A percentile compares a stretch with the other conserved stretches of the same genome.
These are phyloP conservation scores for Ceriops tagal DNA, from an alignment of 345 rosid genomes.

Conservation along the genomic window DNA sequence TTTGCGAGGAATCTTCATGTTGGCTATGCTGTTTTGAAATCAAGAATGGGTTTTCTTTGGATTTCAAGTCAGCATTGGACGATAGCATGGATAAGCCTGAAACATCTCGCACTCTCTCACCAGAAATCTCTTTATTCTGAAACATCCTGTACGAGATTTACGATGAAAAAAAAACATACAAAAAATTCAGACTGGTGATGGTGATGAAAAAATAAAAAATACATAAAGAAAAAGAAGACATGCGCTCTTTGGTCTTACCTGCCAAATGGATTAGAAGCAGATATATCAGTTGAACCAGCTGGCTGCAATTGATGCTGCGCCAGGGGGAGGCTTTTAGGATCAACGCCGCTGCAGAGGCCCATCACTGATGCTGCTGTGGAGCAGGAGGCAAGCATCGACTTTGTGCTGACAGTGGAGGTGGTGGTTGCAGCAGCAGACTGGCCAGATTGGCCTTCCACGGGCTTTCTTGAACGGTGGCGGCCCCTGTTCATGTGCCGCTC, in stretches of 20 bases:
- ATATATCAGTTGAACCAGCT: slow-evolving; percentile 22
- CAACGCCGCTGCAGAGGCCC: slow-evolving; percentile 38
- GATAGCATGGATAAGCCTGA: slow-evolving; percentile 29
- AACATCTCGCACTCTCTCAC: slow-evolving; percentile 30
- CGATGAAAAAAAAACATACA: slow-evolving; percentile 1
- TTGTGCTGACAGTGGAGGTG: slow-evolving; percentile 13
- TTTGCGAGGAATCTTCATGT: slow-evolving; percentile 27
- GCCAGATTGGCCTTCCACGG: slow-evolving; percentile 90
- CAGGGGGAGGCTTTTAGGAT: slow-evolving; percentile 36
- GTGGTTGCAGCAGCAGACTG: slow-evolving; percentile 50
- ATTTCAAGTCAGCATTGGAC: slow-evolving; percentile 26
- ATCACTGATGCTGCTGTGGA: slow-evolving; percentile 23
- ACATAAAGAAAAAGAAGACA: background rate
- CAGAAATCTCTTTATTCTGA: slow-evolving; percentile 26
- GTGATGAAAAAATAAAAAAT: background rate
- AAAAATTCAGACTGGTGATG: background rate
- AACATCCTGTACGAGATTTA: slow-evolving; percentile 38
- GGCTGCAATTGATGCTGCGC: slow-evolving; percentile 43
- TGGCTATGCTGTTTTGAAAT: slow-evolving; percentile 33
- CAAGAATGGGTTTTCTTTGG: slow-evolving; percentile 36
- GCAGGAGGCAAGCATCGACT: slow-evolving; percentile 28
- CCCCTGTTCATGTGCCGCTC: slow-evolving; percentile 85
- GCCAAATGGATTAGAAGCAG: slow-evolving; percentile 19
- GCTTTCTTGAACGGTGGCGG: slow-evolving; percentile 99
- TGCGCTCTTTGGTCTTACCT: slow-evolving; percentile 21